Evolutionary conservation across 768 basidiomycete genomes (phyloP), one percentile per base, ranked within the genome.

Genomic region (Rhizopogon vesiculosus): DNA sequence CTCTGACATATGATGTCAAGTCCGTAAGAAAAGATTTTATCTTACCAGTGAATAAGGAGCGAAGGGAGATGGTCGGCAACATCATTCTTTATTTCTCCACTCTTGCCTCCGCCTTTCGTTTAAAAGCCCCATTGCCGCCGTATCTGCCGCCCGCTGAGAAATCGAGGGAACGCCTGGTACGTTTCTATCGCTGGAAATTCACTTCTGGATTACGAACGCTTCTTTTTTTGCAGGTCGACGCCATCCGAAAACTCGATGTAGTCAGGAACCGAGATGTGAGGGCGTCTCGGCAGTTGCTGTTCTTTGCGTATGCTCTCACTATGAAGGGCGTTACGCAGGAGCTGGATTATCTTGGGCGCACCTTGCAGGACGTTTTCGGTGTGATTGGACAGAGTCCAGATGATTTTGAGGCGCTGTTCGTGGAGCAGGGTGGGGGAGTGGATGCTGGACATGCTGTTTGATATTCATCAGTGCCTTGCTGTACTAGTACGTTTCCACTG

Each of bases 301-400:
- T 92, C 73, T 95, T 96, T 62, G 94, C 93, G 1, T 98, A 98
- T 62, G 91, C 91, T 0, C 75, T 94, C 56, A 89, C 91, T 53
- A 95, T 97, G 93, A 89, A 92, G 67, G 93, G 93, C 7, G 90
- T 97, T 40, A 97, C 94, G 8, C 79, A 83, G 51, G 93, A 98
- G 64, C 79, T 99, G 13, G 93, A 97, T 53, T 80, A 74, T 51
- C 75, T 98, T 1, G 96, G 97, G 0, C 71, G 70, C 40, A 89
- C 84, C 25, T 74, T 96, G 56, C 96, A 98, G 67, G 83, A 86
- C 51, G 87, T 91, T 9, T 99, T 97, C 68, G 96, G 96, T 9
- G 91, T 95, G 4, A 93, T 97, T 59, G 91, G 92, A 6, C 85
- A 92, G 58, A 82, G 80, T 18, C 77, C 83, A 3, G 84, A 87